Evolutionary conservation across 805 yeast genomes (phyloP).

Genomic region (Saccharomycopsis babjevae): DNA sequence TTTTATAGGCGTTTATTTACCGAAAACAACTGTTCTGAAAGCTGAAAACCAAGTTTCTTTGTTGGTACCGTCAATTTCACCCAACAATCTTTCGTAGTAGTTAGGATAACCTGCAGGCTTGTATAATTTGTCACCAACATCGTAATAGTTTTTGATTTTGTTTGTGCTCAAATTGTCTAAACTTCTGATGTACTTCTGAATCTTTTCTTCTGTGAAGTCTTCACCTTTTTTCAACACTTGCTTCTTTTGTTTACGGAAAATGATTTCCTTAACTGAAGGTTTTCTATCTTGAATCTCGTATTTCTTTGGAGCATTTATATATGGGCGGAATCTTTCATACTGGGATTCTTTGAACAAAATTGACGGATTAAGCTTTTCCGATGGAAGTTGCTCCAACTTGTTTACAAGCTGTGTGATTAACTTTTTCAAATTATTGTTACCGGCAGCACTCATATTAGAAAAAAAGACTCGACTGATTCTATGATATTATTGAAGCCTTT

Average conservation of each 20-base stretch:
- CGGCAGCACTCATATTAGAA: neutral
- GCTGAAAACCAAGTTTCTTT: slow-evolving; percentile 60
- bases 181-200: slow-evolving; percentile 40
- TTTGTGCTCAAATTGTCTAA: slow-evolving; percentile 14
- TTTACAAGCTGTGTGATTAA: slow-evolving; percentile 48
- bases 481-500: neutral
- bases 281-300: slow-evolving; percentile 30
- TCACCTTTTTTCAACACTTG: slow-evolving; percentile 31
- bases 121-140: slow-evolving; percentile 53
- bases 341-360: slow-evolving; percentile 64
- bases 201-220: slow-evolving; percentile 36
- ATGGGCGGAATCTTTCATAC: slow-evolving; percentile 41
- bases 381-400: slow-evolving; percentile 53
- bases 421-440: slow-evolving; percentile 23
- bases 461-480: neutral
- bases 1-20: slow-evolving; percentile 34
- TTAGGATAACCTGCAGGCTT: slow-evolving; percentile 79
- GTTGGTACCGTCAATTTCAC: slow-evolving; percentile 61
- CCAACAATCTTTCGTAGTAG: slow-evolving; percentile 61
- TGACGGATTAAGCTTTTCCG: slow-evolving; percentile 56
- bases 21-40: slow-evolving; percentile 64
- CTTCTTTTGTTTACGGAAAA: slow-evolving; percentile 26
- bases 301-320: slow-evolving; percentile 38
- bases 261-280: slow-evolving; percentile 33
- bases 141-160: slow-evolving; percentile 38